Evolutionary conservation across 345 rosid genomes (phyloP), one percentile per base, ranked within the genome.

Genomic region (Mercurialis annua): DNA sequence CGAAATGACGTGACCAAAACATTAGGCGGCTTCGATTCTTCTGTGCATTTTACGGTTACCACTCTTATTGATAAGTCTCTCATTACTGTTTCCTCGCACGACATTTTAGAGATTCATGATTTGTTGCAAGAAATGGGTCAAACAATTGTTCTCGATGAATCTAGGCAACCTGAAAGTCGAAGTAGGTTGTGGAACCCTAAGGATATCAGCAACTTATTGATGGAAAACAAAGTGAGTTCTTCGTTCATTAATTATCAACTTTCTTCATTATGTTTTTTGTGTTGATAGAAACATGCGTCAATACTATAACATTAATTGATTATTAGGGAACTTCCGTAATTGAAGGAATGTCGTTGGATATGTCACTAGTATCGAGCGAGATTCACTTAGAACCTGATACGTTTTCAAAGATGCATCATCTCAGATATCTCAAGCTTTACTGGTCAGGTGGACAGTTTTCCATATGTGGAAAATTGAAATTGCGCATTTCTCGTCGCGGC

Each of bases 321-420:
- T 33, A 6, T 26, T 65, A 60, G 73, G 66, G 73, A 34, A 59
- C 66, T 56, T 40, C 60, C 8, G 24, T 51, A 24, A 24, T 60
- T 49, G 60, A 69, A 69, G 59, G 73, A 20, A 60, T 69, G 21
- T 59, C 43, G 12, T 15, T 61, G 1, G 66, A 69, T n/a, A 36
- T 38, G 30, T 69, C 27, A 26, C n/a, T 34, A 10, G 9, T n/a
- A 34, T 9, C 18, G 24, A 3, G 12, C 1, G 60, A 69, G 8
- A 26, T 29, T 6, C 15, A 43, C 4, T 36, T 69, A 27, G 17
- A n/a, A 2, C n/a, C 60, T 7, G 21, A 61, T 2, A 43, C 51
- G 6, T 69, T 69, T 50, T 40, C 21, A 5, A 29, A 31, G 33
- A 69, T 69, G 61, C 2, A 14, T 6, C 33, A 27, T n/a, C 59